Percentiles rank a stretch among this genome's conserved stretches.
Conservation (phyloP, 306 rosid genomes). For the Arachis hypogaea region DNA sequence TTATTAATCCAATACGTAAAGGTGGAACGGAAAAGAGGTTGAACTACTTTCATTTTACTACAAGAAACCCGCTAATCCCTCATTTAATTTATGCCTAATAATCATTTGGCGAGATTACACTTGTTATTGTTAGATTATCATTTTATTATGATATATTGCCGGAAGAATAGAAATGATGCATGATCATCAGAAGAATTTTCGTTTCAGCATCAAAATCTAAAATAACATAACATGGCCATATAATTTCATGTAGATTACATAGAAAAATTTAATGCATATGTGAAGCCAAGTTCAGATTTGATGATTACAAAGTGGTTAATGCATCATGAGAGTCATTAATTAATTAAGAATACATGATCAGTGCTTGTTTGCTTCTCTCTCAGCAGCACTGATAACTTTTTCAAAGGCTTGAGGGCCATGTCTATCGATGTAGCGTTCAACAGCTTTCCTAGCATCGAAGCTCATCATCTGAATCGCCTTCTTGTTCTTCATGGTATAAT, state of each 20-base stretch:
- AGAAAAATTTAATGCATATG: background rate
- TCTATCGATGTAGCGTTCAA: slow-evolving; percentile 67
- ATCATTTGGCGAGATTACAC: background rate
- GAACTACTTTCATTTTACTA: slow-evolving; percentile 4
- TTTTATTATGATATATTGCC: too few species aligned
- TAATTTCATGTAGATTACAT: background rate
- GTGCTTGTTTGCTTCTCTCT: slow-evolving; percentile 78
- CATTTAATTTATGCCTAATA: background rate
- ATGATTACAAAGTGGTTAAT: too few species aligned
- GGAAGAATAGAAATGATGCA: too few species aligned
- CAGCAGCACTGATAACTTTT: slow-evolving; percentile 75
- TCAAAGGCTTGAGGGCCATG: slow-evolving; percentile 80
- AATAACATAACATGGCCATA: too few species aligned
- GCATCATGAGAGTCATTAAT: too few species aligned
- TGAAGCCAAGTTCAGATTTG: too few species aligned
- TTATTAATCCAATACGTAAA: background rate
- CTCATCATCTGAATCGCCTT: slow-evolving; percentile 83
- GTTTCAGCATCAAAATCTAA: background rate
- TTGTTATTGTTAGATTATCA: background rate
- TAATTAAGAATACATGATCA: slow-evolving; percentile 9
- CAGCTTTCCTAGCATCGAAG: slow-evolving; percentile 77
- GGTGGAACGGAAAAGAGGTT: background rate
- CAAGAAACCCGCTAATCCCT: background rate
- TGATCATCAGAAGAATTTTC: background rate
- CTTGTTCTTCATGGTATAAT: slow-evolving; percentile 59